Evolutionary conservation across 352 stramenopile genomes (phyloP), one percentile per base, ranked within the genome.

Genomic region (Achlya hypogyna): DNA sequence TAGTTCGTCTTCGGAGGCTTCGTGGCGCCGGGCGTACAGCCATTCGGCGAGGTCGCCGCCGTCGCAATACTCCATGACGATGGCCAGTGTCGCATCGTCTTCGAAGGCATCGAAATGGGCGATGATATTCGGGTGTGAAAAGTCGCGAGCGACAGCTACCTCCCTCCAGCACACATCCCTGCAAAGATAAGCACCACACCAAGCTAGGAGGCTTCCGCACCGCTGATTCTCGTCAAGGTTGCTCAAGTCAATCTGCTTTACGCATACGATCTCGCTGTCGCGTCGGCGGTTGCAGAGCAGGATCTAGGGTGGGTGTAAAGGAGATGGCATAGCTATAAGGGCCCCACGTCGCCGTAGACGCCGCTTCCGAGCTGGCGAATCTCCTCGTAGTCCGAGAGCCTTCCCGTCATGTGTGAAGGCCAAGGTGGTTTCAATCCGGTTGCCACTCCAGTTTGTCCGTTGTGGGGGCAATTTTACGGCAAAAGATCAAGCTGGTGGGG

Each of bases 31-130:
- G 35, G 4, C 23, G 54, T 64, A 64, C 4, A 64, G 38, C 54
- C 54, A 64, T 28, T 51, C 54, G 6, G 54, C 31, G 12, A 64
- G 35, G 23, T 64, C 54, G 1, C 38, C 38, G 1, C 54, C 54
- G 27, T 64, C 54, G 54, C 54, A 64, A 38, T 23, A 64, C 54
- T 64, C 54, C 54, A 64, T 64, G 23, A 38, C 54, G 38, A 64
- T 64, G 14, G 35, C 54, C 32, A 64, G 34, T 18, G 47, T 22
- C 18, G 32, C 20, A 4, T 5, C 54, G 27, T 64, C 54, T 38
- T 52, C n/a, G 29, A 64, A 64, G 5, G 54, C 54, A 47, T 25
- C 31, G 34, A 52, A 23, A 38, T 64, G 20, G 20, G 32, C 18
- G 38, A 64, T n/a, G 22, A 64, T 64, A 38, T 64, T 64, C 2